phyloP scores from a whole-genome alignment of 1,284 basidiomycete species.

The Sphaerobolus stellatus region DNA sequence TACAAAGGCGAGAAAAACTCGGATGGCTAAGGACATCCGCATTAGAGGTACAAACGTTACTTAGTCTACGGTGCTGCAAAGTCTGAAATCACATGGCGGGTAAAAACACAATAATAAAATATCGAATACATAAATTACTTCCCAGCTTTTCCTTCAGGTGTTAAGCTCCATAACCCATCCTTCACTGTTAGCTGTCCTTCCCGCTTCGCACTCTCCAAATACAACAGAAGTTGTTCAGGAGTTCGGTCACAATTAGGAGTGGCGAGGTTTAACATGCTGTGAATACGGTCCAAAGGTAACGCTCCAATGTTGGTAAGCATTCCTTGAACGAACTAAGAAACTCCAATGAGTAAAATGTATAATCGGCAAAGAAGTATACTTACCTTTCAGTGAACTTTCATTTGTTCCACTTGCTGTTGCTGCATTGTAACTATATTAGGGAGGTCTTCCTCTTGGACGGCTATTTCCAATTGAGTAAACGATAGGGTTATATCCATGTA shows the following conservation, averaged over 20 bases:
- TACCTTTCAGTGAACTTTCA: constrained; percentile 85
- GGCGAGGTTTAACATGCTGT: constrained; percentile 79
- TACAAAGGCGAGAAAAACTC: too few relatives aligned
- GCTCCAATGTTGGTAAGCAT: constrained; percentile 82
- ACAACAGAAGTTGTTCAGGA: constrained; percentile 69
- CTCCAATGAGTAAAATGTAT: constrained; percentile 15
- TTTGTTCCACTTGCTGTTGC: constrained; percentile 78
- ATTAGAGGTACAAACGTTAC: too few relatives aligned
- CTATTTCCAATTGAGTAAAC: background rate
- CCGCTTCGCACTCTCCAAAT: constrained; percentile 75
- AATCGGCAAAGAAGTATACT: constrained; percentile 16
- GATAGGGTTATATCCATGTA: too few relatives aligned
- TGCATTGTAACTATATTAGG: constrained; percentile 58
- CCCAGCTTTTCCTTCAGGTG: constrained; percentile 19
- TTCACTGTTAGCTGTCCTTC: constrained; percentile 72
- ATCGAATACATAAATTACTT: background rate
- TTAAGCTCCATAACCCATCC: constrained; percentile 74
- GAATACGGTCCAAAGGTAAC: constrained; percentile 73
- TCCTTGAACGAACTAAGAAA: constrained; percentile 69
- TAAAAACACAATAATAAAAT: too few relatives aligned
- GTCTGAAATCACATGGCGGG: too few relatives aligned
- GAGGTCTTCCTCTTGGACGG: constrained; percentile 42
- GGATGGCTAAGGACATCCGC: too few relatives aligned
- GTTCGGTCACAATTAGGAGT: constrained; percentile 78
- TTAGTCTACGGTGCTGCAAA: too few relatives aligned